Conservation (phyloP, 805 yeast species). For the Pichia nanzhaoensis region DNA sequence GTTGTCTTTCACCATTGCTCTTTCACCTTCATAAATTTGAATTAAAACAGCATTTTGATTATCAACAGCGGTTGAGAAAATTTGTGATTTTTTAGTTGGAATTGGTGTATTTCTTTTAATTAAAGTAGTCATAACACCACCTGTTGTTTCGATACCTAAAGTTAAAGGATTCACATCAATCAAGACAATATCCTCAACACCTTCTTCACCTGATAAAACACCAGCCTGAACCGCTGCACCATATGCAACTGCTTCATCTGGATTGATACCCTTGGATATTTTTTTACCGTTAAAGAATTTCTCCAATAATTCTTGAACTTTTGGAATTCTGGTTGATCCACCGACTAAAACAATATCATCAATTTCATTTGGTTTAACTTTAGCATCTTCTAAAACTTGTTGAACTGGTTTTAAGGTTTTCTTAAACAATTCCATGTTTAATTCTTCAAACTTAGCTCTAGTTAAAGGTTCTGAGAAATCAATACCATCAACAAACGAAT, state of each 20-base stretch:
- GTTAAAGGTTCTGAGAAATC: constrained; percentile 94
- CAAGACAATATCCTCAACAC: constrained; percentile 82
- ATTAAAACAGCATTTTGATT: constrained; percentile 93
- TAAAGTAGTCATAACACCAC: constrained; percentile 95
- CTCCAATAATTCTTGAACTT: constrained; percentile 90
- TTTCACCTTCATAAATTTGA: constrained; percentile 94
- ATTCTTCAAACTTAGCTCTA: constrained; percentile 97
- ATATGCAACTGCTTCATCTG: constrained; percentile 98
- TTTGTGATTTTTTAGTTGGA: constrained; percentile 93
- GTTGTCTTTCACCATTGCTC: constrained; percentile 91
- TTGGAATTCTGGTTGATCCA: constrained; percentile 99
- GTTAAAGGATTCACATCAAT: constrained; percentile 93
- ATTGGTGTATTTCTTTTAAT: constrained; percentile 93
- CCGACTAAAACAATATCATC: constrained; percentile 97
- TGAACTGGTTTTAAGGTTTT: constrained; percentile 94
- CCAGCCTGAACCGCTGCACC: constrained; percentile 99
- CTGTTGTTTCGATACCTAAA: constrained; percentile 92
- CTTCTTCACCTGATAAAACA: constrained; percentile 91
- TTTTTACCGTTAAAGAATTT: constrained; percentile 89
- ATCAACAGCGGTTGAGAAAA: constrained; percentile 92
- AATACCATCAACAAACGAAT: constrained; percentile 88
- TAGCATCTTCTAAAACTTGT: constrained; percentile 90
- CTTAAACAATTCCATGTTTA: constrained; percentile 87
- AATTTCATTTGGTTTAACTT: constrained; percentile 76
- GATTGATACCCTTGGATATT: constrained; percentile 95